Evolutionary conservation across 192 early-diverging fungal species (phyloP), one percentile per base, ranked within the genome.

Genomic region (Pecoramyces ruminantium): DNA sequence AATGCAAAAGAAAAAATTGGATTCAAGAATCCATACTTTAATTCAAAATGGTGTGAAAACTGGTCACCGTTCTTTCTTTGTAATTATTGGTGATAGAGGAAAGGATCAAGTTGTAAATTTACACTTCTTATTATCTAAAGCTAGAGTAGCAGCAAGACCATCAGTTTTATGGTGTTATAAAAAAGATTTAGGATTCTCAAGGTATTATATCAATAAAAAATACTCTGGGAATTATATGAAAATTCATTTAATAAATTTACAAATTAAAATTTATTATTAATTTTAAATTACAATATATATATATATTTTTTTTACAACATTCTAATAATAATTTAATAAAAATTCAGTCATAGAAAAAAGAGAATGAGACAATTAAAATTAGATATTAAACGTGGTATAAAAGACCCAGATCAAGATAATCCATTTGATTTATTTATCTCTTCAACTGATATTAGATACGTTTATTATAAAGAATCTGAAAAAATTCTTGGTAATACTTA

Each of bases 101-200:
- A 93, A 92, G 80, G 92, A 95, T 84, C 93, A 95, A 87, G 92
- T 99, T 77, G 96, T 97, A 40, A 99, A 97, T 83, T 88, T 99
- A 81, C 97, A 99, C 86, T 98, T 94, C 91, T 88, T 99, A 81
- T 88, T 98, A 17, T 94, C 95, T 30, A 96, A 99, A 88, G 94
- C 96, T 17, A 90, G 95, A 80, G 94, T 97, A 18, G 89, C 93
- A 2, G 91, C 93, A 13, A 87, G 96, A 38, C 96, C 97, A 17
- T 94, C 92, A 18, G 97, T 99, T n/a, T 91, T 99, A 30, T 99
- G 97, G 97, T 99, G 97, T 87, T 99, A 99, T 89, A 98, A 99
- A 84, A 99, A 98, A 86, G 96, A 98, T 4, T 90, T 99, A 1
- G 95, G 96, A 13, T 99, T 99, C 86, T 94, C 89, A 39, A 93